phyloP scores from a whole-genome alignment of 2,329 filamentous ascomycete species.

The Emergomyces orientalis region DNA sequence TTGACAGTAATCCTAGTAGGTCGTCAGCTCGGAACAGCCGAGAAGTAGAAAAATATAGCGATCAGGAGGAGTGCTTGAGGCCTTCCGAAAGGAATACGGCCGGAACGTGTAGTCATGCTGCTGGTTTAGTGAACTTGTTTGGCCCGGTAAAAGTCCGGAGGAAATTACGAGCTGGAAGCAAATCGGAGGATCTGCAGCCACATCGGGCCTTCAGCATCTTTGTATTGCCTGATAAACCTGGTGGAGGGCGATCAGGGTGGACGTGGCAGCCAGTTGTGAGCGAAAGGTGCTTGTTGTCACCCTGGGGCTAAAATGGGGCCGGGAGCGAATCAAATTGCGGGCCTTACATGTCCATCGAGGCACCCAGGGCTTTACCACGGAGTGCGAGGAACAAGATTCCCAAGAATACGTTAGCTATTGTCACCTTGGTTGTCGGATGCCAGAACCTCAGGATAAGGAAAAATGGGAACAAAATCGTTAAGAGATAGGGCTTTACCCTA shows the following conservation, averaged over 20 bases:
- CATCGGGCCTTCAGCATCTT: background rate
- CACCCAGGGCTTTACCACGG: background rate
- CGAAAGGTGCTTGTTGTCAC: background rate
- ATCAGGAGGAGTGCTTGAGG: background rate
- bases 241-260: background rate
- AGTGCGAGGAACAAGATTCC: background rate
- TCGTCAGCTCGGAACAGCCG: conserved; percentile 1
- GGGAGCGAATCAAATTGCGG: background rate
- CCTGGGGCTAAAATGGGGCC: background rate
- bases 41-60: background rate
- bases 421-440: background rate
- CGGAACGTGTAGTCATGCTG: background rate
- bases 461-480: too few relatives aligned
- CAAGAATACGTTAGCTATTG: background rate
- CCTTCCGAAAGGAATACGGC: background rate
- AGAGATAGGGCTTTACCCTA: background rate
- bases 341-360: background rate
- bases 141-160: background rate
- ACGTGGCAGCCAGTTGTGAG: conserved; percentile 6
- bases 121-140: background rate
- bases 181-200: conserved; percentile 8
- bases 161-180: conserved; percentile 3
- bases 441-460: background rate
- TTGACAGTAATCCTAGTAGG: background rate
- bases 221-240: background rate